Percentiles rank a stretch among this genome's conserved stretches.
Evolutionary conservation across 1,284 basidiomycete species (phyloP).

Genomic region (Austroboletus sp.): DNA sequence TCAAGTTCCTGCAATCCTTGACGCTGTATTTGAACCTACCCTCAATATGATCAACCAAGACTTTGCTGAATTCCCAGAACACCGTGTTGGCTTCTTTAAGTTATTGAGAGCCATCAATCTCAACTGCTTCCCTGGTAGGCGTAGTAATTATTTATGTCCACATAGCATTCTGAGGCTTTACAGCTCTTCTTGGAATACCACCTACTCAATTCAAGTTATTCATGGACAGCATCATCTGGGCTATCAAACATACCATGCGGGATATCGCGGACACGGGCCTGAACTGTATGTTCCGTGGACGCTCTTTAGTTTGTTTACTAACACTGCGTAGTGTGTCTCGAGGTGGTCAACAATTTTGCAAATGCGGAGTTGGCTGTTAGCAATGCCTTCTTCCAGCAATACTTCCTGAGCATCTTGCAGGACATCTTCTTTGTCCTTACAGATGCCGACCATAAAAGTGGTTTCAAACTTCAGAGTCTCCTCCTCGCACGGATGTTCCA

Average conservation of each 20-base stretch:
- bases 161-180: slow-evolving; percentile 3
- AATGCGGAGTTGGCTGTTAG: slow-evolving; percentile 71
- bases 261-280: slow-evolving; percentile 96
- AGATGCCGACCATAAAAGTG: slow-evolving; percentile 97
- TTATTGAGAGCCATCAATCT: slow-evolving; percentile 88
- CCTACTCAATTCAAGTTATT: slow-evolving; percentile 95
- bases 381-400: slow-evolving; percentile 83
- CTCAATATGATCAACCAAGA: slow-evolving; percentile 99
- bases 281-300: slow-evolving; percentile 53
- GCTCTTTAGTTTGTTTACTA: slow-evolving; percentile 7
- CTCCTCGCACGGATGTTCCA: slow-evolving; percentile 93
- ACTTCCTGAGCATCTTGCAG: slow-evolving; percentile 88
- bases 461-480: slow-evolving; percentile 85
- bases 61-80: slow-evolving; percentile 96
- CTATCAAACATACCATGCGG: slow-evolving; percentile 99
- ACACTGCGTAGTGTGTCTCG: slow-evolving; percentile 68
- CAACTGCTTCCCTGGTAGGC: slow-evolving; percentile 89
- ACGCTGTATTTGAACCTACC: slow-evolving; percentile 96
- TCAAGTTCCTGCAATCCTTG: slow-evolving; percentile 93
- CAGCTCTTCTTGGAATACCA: slow-evolving; percentile 80
- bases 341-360: slow-evolving; percentile 95
- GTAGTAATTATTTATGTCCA: neutral
- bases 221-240: slow-evolving; percentile 99
- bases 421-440: slow-evolving; percentile 98
- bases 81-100: slow-evolving; percentile 96